Evolutionary conservation across 495 filamentous ascomycete genomes (phyloP), one percentile per base, ranked within the genome.

Genomic region (Copromyces sp.): DNA sequence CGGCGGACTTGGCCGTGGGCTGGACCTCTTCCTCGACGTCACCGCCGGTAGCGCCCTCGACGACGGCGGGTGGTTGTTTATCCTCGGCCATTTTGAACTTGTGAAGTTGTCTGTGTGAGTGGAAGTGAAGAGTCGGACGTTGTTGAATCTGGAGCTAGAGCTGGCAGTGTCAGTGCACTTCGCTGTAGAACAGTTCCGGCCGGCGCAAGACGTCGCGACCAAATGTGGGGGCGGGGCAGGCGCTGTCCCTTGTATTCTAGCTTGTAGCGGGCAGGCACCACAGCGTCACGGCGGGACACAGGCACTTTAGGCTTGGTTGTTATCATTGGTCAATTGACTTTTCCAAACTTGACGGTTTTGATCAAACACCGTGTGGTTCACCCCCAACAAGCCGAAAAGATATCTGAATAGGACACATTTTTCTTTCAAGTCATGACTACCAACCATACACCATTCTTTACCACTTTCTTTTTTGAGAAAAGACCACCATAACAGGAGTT

Each of bases 1-100:
- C 93, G 74, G 93, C 88, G 45, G 87, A 87, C 80, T 89, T 87
- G 72, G 88, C 92, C 70, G 87, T 89, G 47, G 90, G 83, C 59
- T 91, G 89, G 35, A 88, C 82, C 59, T 87, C 81, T 47, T 88
- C 86, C 32, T 90, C 85, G 65, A 89, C 89, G 42, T 90, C 84
- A 72, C 88, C 89, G 38, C 87, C 83, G 12, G 88, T 90, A 68
- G 86, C 83, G 74, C 90, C 89, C 79, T 90, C 89, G 70, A 85
- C 82, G 45, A 90, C 77, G 68, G 73, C 83, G 42, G 83, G 73
- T 40, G 89, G 88, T 81, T 90, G 88, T 17, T 83, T 84, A 73
- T 87, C 79, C 79, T 87, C 89, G 69, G 89, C 88, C 88, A 91
- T 91, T 72, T 71, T 69, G 47, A 24, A 29, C 4, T 53, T 17